Percentiles rank a stretch among this genome's conserved stretches.
Conservation (phyloP, 495 filamentous ascomycete genomes). For the Penicillium nucicola region DNA sequence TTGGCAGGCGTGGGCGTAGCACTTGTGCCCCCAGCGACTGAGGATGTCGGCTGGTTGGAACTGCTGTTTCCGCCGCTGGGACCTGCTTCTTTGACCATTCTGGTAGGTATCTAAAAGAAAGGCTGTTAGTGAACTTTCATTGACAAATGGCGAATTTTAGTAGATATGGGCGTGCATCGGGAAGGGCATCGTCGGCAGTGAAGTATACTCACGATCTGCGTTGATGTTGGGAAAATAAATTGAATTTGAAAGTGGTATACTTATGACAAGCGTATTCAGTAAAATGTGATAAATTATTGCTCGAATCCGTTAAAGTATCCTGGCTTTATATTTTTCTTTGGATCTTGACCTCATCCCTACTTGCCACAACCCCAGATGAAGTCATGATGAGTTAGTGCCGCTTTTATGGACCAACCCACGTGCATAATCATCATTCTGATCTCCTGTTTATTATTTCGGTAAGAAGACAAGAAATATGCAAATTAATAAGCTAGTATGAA, state of each 20-base stretch:
- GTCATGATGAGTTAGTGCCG: slow-evolving; percentile 17
- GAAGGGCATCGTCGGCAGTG: no score
- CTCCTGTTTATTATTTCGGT: no score
- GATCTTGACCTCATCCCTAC: not conserved
- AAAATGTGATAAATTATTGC: no score
- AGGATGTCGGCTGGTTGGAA: slow-evolving; percentile 11
- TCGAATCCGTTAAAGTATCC: no score
- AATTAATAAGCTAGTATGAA: no score
- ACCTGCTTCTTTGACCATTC: slow-evolving; percentile 12
- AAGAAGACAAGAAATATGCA: no score
- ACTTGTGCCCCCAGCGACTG: slow-evolving; percentile 27
- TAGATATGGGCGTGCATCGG: not conserved
- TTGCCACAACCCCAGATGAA: slow-evolving; percentile 12
- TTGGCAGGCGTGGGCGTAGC: slow-evolving; percentile 33
- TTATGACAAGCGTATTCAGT: no score
- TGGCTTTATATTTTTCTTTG: not conserved
- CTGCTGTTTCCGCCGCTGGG: not conserved
- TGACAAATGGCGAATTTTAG: not conserved
- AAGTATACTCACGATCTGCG: no score
- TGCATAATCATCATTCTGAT: no score
- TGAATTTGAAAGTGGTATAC: no score
- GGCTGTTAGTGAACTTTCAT: not conserved
- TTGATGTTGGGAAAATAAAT: no score
- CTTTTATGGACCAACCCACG: not conserved
- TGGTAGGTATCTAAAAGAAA: not conserved